Evolutionary conservation across 768 basidiomycete genomes (phyloP), one percentile per base, ranked within the genome.

Genomic region (Mrakia gelida): DNA sequence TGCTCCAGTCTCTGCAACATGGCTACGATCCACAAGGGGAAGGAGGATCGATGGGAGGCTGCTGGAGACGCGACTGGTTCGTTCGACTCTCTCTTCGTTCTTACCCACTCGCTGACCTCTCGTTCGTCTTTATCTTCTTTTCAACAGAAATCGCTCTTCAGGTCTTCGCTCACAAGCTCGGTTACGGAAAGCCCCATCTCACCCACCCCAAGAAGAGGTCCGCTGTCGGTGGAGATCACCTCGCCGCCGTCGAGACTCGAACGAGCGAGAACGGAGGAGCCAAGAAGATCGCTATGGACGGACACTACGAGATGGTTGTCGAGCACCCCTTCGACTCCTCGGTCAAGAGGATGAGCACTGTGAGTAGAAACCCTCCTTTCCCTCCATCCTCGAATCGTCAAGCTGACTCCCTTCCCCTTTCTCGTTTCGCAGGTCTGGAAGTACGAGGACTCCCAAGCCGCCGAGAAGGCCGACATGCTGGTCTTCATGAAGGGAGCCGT

Each of bases 311-410:
- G 76, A 83, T 83, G 75, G 52, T 85, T 45, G 80, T 85, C 76
- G 86, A 87, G 80, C 85, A 84, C 81, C 85, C 88, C 0, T 89
- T 89, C 80, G 87, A 88, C 59, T 88, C 87, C 68, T 86, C 86
- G 38, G 82, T 88, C 68, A 89, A 89, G 82, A 83, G 87, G 73
- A 89, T 89, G 88, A 77, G 68, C 54, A 77, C 71, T 43, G 61
- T 76, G 26, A 52, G 65, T 59, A n/a, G 7, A 38, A 8, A 38
- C 38, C 38, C 8, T 21, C 26, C 43, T 43, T 43, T 43, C 10
- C 2, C 77, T 85, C 28, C 84, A 11, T 86, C 32, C 28, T 18
- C 15, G 49, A 52, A 16, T 2, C 49, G 45, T 52, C 49, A 16
- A 52, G 54, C 61, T 65, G 71, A 63, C 68, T 61, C 41, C 34